A percentile compares a stretch with the other conserved stretches of the same genome.
Evolutionary conservation across 2,329 filamentous ascomycete genomes (phyloP).

Genomic region (Helicocarpus griseus): DNA sequence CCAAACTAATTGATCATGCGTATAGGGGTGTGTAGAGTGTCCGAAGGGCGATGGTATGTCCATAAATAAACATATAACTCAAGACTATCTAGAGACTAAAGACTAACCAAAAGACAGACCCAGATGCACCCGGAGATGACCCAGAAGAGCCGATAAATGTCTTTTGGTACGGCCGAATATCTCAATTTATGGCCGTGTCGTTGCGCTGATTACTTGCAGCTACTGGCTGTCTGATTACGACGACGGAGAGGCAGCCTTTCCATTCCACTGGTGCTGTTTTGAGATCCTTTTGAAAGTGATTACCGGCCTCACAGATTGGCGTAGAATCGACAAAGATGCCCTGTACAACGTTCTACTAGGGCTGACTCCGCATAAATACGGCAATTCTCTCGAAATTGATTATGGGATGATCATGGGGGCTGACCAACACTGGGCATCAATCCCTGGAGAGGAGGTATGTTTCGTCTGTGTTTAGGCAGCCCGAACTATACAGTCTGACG

Average conservation of each 20-base stretch:
- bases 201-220: not conserved
- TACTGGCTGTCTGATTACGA: not conserved
- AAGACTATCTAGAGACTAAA: too few relatives aligned
- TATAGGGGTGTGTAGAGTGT: not conserved
- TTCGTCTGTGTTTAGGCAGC: not conserved
- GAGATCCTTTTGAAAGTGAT: conserved; percentile 2
- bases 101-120: not conserved
- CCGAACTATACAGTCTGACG: not conserved
- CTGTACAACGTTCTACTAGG: conserved; percentile 2
- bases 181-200: not conserved
- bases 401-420: not conserved
- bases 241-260: not conserved
- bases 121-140: not conserved
- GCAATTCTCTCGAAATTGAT: not conserved
- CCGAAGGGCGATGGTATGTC: not conserved
- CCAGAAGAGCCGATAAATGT: not conserved
- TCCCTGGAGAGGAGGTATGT: conserved; percentile 4
- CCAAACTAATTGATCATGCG: not conserved
- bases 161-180: not conserved
- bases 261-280: conserved; percentile 6
- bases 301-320: not conserved
- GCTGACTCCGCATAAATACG: not conserved
- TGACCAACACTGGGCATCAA: conserved; percentile 1
- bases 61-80: too few relatives aligned
- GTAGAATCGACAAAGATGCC: conserved; percentile 1